Evolutionary conservation across 1,139 yeast species (phyloP), one percentile per base, ranked within the genome.

Genomic region (Scheffersomyces quercinus): DNA sequence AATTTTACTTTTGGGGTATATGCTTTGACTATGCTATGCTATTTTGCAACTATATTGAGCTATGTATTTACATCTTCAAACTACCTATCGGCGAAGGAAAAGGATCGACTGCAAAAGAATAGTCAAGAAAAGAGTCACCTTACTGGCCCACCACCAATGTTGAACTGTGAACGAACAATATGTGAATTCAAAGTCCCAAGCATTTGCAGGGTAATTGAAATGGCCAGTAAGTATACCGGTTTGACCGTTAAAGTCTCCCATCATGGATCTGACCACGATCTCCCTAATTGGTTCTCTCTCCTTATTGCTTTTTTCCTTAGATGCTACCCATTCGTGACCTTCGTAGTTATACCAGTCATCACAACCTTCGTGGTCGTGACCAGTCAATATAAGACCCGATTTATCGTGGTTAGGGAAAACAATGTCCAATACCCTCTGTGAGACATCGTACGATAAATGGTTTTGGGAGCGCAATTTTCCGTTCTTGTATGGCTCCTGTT

Each of bases 361-460:
- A 61, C 99, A 95, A 1, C 99, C 99, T 55, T 85, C 91, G 59
- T 93, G 99, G 59, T 93, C 99, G 65, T 93, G 99, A 0, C 99
- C 99, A 0, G 97, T 88, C 38, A 93, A 70, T 4, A 93, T 82
- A 5, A 91, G 73, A 10, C 98, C 98, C 28, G 82, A 77, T 48
- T 82, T 79, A 47, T 71, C 70, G 8, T 73, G 69, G 47, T 80
- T 77, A 38, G 82, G 81, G 61, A 91, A 91, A 8, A 88, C 75
- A 14, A 83, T 74, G 53, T 84, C 76, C 52, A 93, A 66, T 1
- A 91, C 83, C 47, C 75, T 70, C 56, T 85, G 85, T 2, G 91
- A 69, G 0, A 86, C 76, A 9, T 83, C 85, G 48, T 75, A 68
- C 15, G 86, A 77, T 40, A 93, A 67, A 63, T 89, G 97, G 63